Base-by-base conservation (phyloP, 1,284 basidiomycete genomes). In the Albatrellus sp. region DNA sequence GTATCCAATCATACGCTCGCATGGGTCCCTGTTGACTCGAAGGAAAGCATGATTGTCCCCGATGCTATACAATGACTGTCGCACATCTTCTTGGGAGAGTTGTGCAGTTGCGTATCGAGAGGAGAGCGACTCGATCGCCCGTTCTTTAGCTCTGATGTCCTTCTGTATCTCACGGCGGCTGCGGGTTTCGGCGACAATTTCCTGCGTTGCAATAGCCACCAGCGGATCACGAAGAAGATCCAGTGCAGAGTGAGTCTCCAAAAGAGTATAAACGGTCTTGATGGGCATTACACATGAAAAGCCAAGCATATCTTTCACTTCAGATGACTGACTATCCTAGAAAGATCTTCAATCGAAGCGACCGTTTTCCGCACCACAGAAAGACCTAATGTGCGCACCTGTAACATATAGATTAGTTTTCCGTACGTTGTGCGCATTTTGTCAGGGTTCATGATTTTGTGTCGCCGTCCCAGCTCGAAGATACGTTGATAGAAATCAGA, bases 361-460 rank as follows among this genome's bases (percentile, higher is more conserved):
- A 20, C 5, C 19, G 4, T 17, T 19, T n/a, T 37, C 41, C 16
- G 17, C 12, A 2, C 34, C 30, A 55, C 31, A n/a, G 43, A 13
- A 35, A 20, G 30, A 6, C 35, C 34, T 35, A 9, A 5, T 35
- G 37, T 46, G 56, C 65, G 51, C 48, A 82, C 81, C 72, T 87
- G 83, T 29, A 87, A 69, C 45, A 88, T 63, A 59, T 89, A 89
- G 32, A 89, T 80, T 44, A 89, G 64, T 55, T 89, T 89, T 14
- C 86, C 85, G 50, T 89, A 89, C 2, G 83, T 88, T 14, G 80
- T 77, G n/a, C 86, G 72, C 85, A 89, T 88, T 56, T 69, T 87
- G 56, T 88, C 84, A 0, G 84, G 82, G 54, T 87, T 88, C 80
- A 82, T 87, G 54, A 88, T 87, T 59, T 89, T 89, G 56, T 88